These are phyloP conservation scores for Vanrija sp. DNA, from an alignment of 1,284 basidiomycete species.

Conservation along the genomic window DNA sequence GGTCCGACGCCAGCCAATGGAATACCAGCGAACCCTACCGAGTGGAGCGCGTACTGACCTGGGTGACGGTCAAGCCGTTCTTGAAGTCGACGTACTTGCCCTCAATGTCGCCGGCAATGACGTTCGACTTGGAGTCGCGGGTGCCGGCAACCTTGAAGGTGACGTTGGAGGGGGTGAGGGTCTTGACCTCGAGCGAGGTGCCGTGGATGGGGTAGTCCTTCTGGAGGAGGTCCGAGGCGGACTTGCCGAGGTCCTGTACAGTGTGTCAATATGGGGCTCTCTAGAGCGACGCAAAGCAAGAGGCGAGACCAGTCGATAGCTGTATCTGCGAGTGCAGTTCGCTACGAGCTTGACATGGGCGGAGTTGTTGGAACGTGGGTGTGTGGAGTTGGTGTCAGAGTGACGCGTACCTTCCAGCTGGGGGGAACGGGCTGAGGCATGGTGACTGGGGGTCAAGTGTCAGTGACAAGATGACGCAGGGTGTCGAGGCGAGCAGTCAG, in stretches of 20 bases:
- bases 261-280: neutral
- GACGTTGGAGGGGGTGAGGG: slow-evolving; percentile 83
- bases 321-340: neutral
- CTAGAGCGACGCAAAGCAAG: neutral
- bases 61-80: slow-evolving; percentile 85
- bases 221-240: slow-evolving; percentile 86
- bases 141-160: slow-evolving; percentile 80
- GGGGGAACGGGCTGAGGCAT: slow-evolving; percentile 90
- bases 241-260: slow-evolving; percentile 87
- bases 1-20: neutral
- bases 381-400: neutral
- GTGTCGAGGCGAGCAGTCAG: too few relatives aligned
- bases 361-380: too few relatives aligned
- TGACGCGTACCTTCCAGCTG: slow-evolving; percentile 72
- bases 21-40: neutral
- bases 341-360: too few relatives aligned
- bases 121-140: slow-evolving; percentile 67
- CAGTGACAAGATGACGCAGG: neutral
- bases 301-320: neutral
- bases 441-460: slow-evolving; percentile 13
- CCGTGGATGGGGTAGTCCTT: slow-evolving; percentile 86
- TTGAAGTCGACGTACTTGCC: slow-evolving; percentile 83
- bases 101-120: slow-evolving; percentile 82
- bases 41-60: slow-evolving; percentile 47
- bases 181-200: slow-evolving; percentile 87